A percentile compares a stretch with the other conserved stretches of the same genome.
These are phyloP conservation scores for Exophiala viscosa DNA, from an alignment of 2,329 filamentous ascomycete genomes.

Conservation along the genomic window DNA sequence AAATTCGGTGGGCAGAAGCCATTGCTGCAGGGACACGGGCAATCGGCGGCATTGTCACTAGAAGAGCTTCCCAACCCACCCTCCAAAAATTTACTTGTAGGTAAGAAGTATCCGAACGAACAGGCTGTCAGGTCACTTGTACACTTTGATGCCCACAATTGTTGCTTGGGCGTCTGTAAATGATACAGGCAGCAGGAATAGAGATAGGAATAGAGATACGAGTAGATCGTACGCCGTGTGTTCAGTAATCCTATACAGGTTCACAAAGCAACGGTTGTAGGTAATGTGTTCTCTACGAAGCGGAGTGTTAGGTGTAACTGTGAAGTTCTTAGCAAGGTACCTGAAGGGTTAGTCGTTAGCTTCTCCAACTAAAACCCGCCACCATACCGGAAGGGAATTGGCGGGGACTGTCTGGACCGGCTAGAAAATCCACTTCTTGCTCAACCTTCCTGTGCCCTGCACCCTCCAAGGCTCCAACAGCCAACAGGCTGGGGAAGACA, in stretches of 20 bases:
- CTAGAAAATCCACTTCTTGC: neutral
- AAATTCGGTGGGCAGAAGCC: constrained; percentile 14
- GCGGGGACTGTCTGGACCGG: neutral
- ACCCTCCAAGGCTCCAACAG: too few species aligned
- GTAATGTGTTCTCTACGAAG: neutral
- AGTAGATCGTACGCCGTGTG: neutral
- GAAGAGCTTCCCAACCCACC: constrained; percentile 4
- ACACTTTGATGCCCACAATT: neutral
- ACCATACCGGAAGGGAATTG: constrained; percentile 1
- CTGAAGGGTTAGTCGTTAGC: neutral
- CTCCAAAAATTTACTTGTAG: neutral
- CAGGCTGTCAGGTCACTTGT: constrained; percentile 2
- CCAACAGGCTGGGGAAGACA: too few species aligned
- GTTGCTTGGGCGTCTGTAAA: neutral
- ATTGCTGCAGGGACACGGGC: constrained; percentile 18
- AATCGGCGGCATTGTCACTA: constrained; percentile 14
- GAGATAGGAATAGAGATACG: too few species aligned
- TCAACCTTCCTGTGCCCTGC: too few species aligned
- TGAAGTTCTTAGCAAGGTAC: neutral
- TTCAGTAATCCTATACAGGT: neutral
- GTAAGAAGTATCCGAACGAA: neutral
- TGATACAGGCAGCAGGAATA: constrained; percentile 3
- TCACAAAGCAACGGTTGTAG: neutral
- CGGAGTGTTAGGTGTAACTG: too few species aligned
- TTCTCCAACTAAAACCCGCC: constrained; percentile 1